Base-by-base conservation (phyloP, 148 eudicot genomes). In the Hydrangea macrophylla region DNA sequence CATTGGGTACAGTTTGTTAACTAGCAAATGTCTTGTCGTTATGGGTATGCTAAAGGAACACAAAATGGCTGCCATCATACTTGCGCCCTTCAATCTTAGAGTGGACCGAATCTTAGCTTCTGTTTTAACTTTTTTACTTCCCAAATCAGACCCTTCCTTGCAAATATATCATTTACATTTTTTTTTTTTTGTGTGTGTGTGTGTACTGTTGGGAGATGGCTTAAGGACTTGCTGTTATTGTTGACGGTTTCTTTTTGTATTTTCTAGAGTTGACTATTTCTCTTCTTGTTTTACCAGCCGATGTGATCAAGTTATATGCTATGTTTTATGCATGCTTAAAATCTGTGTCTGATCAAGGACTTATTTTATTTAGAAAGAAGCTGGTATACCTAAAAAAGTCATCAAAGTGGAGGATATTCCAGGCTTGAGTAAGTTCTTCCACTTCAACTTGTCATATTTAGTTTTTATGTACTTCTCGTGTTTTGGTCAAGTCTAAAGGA, bases 351-450 rank as follows among this genome's bases (percentile, higher is more conserved):
- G 66, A 64, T 30, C 35, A 48, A 32, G 42, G 25, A 31, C 30
- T 66, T 50, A 17, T 68, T 76, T 65, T 79, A 28, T 67, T 35
- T 85, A 93, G 96, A 90, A 88, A 76, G 98, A 93, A 73, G 90
- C 87, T 69, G 95, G 90, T 65, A 73, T 86, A 75, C 86, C 89
- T 12, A 88, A 86, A 70, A 88, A 73, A 75, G 61, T 82, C 53
- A 70, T 83, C 81, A 93, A 90, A 73, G 85, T 86, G 59, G 98
- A 92, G 74, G 96, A 90, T 31, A 90, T 93, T 65, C 94, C 88
- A 67, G 96, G 98, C 55, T 76, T 93, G 76, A 88, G 98, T 93
- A 78, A 88, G 98, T 79, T 71, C 27, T 23, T 37, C 48, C 9
- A 18, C 55, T 30, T 59, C 31, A 58, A 70, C 15, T 55, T 45